These are phyloP conservation scores for Tanacetum coccineum DNA, from an alignment of 129 eudicot genomes.

Conservation along the genomic window DNA sequence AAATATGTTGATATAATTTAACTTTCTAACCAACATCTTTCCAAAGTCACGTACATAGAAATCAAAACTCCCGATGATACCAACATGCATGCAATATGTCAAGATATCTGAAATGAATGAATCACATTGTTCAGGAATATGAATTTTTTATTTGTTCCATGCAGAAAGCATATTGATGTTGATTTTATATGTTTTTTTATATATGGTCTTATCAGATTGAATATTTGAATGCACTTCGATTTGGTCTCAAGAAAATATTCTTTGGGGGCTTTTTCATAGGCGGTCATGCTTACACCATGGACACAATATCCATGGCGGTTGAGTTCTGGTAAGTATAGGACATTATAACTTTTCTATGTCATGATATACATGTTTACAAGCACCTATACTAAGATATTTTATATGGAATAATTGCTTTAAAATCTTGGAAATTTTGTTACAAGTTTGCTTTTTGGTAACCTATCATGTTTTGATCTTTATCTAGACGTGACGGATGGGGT, in stretches of 20 bases:
- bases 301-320: too few relatives aligned
- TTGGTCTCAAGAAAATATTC: too few relatives aligned
- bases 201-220: slow-evolving; percentile 54
- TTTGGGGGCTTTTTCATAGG: too few relatives aligned
- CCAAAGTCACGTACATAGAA: background rate
- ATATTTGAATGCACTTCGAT: slow-evolving; percentile 82
- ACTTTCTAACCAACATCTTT: background rate
- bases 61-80: slow-evolving; percentile 9
- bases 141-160: background rate
- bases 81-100: background rate
- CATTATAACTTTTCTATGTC: background rate
- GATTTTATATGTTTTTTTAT: slow-evolving; percentile 4
- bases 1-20: background rate
- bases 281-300: too few relatives aligned
- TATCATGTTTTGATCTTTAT: too few relatives aligned
- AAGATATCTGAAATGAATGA: slow-evolving; percentile 8
- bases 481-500: too few relatives aligned
- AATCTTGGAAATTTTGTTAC: too few relatives aligned
- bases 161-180: slow-evolving; percentile 9
- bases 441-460: too few relatives aligned
- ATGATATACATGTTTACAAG: too few relatives aligned
- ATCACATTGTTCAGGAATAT: background rate
- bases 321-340: slow-evolving; percentile 66
- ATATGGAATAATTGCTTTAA: too few relatives aligned
- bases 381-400: background rate